These are phyloP conservation scores for Pichia ethanolica DNA, from an alignment of 805 yeast species.

Conservation along the genomic window DNA sequence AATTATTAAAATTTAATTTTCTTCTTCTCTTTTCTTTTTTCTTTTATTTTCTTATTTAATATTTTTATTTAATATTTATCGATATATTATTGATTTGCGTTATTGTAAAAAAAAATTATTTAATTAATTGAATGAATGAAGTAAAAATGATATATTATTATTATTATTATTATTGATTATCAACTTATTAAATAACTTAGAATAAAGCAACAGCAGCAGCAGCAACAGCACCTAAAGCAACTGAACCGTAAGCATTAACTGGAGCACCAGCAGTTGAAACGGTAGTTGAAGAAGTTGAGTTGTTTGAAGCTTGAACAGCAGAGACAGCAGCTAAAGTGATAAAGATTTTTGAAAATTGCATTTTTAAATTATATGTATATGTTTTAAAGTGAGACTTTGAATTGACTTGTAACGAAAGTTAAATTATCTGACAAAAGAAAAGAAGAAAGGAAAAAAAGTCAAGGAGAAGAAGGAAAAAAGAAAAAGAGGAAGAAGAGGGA, in stretches of 20 bases:
- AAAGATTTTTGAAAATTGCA: constrained; percentile 68
- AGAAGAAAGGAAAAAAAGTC: background rate
- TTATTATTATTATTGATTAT: too few species aligned
- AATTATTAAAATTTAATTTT: too few species aligned
- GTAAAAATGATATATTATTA: too few species aligned
- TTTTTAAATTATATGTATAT: constrained; percentile 24
- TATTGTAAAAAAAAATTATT: too few species aligned
- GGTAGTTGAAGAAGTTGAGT: constrained; percentile 34
- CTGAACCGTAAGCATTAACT: constrained; percentile 48
- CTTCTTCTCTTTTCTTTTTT: too few species aligned
- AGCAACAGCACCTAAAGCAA: constrained; percentile 75
- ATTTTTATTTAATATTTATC: too few species aligned
- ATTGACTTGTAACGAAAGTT: background rate
- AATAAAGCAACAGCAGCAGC: constrained; percentile 65
- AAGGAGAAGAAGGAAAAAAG: background rate
- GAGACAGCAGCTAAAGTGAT: constrained; percentile 65
- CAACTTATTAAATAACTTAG: constrained; percentile 16
- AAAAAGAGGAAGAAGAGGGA: background rate
- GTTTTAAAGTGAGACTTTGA: background rate
- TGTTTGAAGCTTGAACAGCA: constrained; percentile 57
- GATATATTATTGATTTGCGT: too few species aligned
- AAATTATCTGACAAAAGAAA: background rate
- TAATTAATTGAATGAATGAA: too few species aligned
- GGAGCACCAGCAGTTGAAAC: constrained; percentile 36
- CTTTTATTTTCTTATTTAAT: too few species aligned